Evolutionary conservation across 23 red algal species (phyloP), one percentile per base, ranked within the genome.

Genomic region (Gracilaria vermiculophylla): DNA sequence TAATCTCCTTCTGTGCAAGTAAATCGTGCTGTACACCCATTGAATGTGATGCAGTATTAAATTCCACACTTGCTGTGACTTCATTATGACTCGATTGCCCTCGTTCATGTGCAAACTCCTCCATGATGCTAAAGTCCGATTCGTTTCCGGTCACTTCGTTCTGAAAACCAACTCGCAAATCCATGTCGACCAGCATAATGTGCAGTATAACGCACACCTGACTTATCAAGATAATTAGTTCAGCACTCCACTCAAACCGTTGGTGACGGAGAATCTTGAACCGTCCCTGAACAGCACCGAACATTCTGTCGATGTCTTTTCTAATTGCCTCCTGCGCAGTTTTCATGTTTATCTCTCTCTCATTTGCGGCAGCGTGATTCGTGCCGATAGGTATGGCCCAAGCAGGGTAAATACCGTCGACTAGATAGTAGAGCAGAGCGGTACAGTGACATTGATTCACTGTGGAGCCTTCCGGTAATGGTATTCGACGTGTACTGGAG

Each of bases 151-250:
- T 47, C 2, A 51, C 31, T 36, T 88, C 69, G 15, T 88, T 69
- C 15, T 61, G 0, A 10, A 88, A 51, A 9, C 77, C 41, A 28
- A 67, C 69, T 20, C 48, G 33, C 13, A 8, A 32, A 52, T 50
- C 49, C 67, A 88, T 73, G 7, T 65, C 37, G 13, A 62, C 69
- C 13, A 88, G 45, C 84, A 78, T 88, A 39, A 56, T 88, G 40
- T 88, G 84, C 17, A 88, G 40, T 43, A 88, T 88, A 16, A 88
- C 48, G 53, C 69, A 88, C 19, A 53, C 62, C 43, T 88, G 53
- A 76, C 41, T 77, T 31, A 76, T 88, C 20, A 56, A 28, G 14
- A 77, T 60, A 35, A 88, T 77, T 11, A 73, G 7, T 0, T 54
- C 84, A 62, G 51, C 69, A 25, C 54, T 76, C 62, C 4, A 88